phyloP scores from a whole-genome alignment of 2,329 filamentous ascomycete species.

The Penicillium nordicum region DNA sequence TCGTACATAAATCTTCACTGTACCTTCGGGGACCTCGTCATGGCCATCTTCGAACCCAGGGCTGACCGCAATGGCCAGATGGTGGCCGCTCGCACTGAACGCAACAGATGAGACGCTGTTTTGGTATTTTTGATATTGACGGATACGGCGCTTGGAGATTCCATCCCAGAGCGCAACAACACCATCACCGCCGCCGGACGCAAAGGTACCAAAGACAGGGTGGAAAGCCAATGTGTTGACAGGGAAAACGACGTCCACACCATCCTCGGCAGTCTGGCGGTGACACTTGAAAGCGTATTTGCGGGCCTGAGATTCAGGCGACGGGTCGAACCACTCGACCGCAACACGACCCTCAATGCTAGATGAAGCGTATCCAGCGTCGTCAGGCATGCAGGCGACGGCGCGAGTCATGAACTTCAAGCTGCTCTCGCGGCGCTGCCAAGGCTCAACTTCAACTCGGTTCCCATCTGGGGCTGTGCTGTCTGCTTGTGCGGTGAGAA shows the following conservation, averaged over 20 bases:
- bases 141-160: constrained; percentile 81
- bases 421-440: constrained; percentile 90
- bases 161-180: constrained; percentile 94
- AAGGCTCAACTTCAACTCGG: constrained; percentile 64
- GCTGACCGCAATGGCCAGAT: constrained; percentile 75
- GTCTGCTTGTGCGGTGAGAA: constrained; percentile 51
- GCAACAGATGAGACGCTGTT: constrained; percentile 73
- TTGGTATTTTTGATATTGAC: constrained; percentile 81
- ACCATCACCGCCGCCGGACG: constrained; percentile 83
- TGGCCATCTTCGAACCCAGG: constrained; percentile 86
- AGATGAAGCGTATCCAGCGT: constrained; percentile 85
- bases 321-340: constrained; percentile 97
- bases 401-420: constrained; percentile 94
- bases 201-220: constrained; percentile 77
- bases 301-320: constrained; percentile 76
- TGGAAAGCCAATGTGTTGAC: constrained; percentile 90
- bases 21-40: constrained; percentile 69
- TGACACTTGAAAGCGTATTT: constrained; percentile 99
- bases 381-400: constrained; percentile 93
- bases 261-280: constrained; percentile 63
- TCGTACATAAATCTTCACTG: constrained; percentile 72
- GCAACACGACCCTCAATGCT: constrained; percentile 94
- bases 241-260: constrained; percentile 80
- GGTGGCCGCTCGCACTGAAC: constrained; percentile 74
- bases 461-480: constrained; percentile 33